A percentile compares a stretch with the other conserved stretches of the same genome.
Evolutionary conservation across 2,329 filamentous ascomycete genomes (phyloP).

Genomic region (Penicillium brevicompactum): DNA sequence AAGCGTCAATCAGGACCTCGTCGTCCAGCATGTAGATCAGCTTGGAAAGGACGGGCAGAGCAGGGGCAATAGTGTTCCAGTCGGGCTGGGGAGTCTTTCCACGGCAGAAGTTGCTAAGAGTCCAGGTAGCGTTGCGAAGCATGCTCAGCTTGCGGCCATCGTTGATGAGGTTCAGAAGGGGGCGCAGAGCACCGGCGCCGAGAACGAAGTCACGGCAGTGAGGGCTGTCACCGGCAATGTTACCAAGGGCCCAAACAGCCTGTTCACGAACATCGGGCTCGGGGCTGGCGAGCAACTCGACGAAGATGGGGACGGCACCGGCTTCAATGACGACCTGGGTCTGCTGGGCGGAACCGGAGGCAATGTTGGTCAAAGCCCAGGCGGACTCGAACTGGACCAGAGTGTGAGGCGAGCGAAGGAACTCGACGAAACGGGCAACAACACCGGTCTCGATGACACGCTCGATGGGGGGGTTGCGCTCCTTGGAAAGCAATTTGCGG

Average conservation of each 20-base stretch:
- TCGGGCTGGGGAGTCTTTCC: constrained; percentile 99
- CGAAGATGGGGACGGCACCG: constrained; percentile 96
- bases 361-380: constrained; percentile 99
- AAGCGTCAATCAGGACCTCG: constrained; percentile 96
- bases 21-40: constrained; percentile 98
- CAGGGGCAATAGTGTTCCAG: constrained; percentile 93
- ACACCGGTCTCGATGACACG: constrained; percentile 99
- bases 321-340: constrained; percentile 99
- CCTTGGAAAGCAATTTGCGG: constrained; percentile 95
- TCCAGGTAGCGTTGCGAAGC: constrained; percentile 98
- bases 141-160: constrained; percentile 99
- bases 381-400: constrained; percentile 98
- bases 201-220: constrained; percentile 97
- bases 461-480: constrained; percentile 98
- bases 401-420: constrained; percentile 95
- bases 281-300: constrained; percentile 90
- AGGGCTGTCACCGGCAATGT: constrained; percentile 98
- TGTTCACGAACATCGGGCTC: constrained; percentile 98
- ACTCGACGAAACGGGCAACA: constrained; percentile 95
- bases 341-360: constrained; percentile 93
- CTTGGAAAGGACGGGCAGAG: constrained; percentile 92
- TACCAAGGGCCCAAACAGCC: constrained; percentile 96
- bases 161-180: constrained; percentile 83
- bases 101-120: constrained; percentile 98
- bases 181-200: constrained; percentile 85